Evolutionary conservation across 371 early-diverging fungal species (phyloP), one percentile per base, ranked within the genome.

Genomic region (Umbelopsis sp.): DNA sequence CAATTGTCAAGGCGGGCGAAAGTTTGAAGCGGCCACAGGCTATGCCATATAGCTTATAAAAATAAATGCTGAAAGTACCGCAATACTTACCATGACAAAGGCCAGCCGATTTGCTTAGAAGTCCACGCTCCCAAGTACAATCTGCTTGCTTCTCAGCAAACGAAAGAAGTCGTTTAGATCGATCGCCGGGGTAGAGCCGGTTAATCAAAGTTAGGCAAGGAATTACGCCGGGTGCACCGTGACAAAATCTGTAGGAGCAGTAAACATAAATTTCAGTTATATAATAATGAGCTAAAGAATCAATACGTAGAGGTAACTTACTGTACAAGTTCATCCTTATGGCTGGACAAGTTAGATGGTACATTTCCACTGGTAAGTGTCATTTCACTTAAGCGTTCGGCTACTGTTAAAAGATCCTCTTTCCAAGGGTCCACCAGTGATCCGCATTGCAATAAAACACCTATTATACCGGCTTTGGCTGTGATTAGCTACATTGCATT

Each of bases 291-390:
- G 12, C 2, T 11, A 57, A 2, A 53, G 32, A 35, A 11, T 14
- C 29, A 1, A 37, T 29, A 35, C 1, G 0, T 51, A 20, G 11
- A 8, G 52, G 18, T 25, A 14, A 16, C 29, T 57, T 57, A 57
- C 57, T 57, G 57, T 10, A 57, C 57, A 35, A 57, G 35, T 35
- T 57, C 57, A 18, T 57, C 57, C 12, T 57, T 35, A 11, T 35
- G 35, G 18, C 35, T 57, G 12, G 35, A 12, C 16, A 57, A 35
- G 35, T n/a, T 29, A 35, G 57, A 18, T 16, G 57, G 57, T 5
- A 57, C 35, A 35, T 57, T 57, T 35, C 35, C 29, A n/a, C 35
- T 57, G 11, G 57, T 14, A 25, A 57, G 35, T 14, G 35, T 57
- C 16, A 18, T 11, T 16, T 57, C 3, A 35, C 29, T 32, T 16